Evolutionary conservation across 345 rosid species (phyloP).

Genomic region (Syzygium aqueum): DNA sequence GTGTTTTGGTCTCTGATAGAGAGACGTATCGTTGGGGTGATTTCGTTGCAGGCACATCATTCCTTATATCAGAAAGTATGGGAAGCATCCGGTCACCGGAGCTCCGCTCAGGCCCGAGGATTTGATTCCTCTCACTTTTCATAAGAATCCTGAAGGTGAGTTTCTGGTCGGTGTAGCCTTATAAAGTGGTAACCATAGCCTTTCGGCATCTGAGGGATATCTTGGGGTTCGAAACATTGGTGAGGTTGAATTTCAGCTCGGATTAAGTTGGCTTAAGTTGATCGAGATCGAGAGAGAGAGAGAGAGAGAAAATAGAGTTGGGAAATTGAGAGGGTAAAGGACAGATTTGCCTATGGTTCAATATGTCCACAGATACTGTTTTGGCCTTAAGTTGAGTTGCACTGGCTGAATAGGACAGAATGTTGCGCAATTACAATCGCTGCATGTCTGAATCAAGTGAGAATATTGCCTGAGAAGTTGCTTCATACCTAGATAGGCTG

Average conservation of each 20-base stretch:
- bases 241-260: not conserved
- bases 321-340: not conserved
- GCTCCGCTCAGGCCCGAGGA: slow-evolving; percentile 61
- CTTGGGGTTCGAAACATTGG: not conserved
- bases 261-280: not conserved
- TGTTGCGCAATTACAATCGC: not conserved
- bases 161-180: not conserved
- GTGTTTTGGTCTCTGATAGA: not conserved
- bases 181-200: not conserved
- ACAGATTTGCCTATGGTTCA: not conserved
- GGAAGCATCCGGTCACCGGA: slow-evolving; percentile 87
- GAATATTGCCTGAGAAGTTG: not conserved
- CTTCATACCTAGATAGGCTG: not conserved
- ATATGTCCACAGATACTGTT: not conserved
- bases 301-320: not conserved
- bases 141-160: slow-evolving; percentile 80
- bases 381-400: not conserved
- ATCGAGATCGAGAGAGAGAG: not conserved
- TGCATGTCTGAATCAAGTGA: not conserved
- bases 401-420: not conserved
- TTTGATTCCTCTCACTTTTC: slow-evolving; percentile 68
- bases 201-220: not conserved
- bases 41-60: slow-evolving; percentile 51
- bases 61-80: slow-evolving; percentile 76
- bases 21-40: not conserved